Evolutionary conservation across 202 grass and related monocot genomes (phyloP).

Genomic region (Setaria italica): DNA sequence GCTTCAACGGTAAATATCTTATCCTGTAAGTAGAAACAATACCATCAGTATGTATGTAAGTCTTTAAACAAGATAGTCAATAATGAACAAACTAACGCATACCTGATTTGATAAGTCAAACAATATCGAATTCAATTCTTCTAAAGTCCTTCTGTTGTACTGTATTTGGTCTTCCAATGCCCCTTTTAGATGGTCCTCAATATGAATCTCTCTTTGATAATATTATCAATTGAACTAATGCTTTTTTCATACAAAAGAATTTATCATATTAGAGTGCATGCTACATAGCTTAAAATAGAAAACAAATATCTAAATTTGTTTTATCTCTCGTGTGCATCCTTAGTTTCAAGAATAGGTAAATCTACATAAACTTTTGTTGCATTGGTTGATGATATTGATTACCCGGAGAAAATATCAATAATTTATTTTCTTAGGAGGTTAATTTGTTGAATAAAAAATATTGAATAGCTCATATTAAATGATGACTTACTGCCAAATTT

Average conservation of each 20-base stretch:
- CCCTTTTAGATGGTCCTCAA: no score
- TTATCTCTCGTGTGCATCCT: not conserved
- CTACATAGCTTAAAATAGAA: not conserved
- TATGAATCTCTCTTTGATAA: no score
- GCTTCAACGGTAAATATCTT: constrained; percentile 7
- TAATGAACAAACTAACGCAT: not conserved
- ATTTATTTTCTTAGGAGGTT: not conserved
- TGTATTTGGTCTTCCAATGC: not conserved
- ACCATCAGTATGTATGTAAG: no score
- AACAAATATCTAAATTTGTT: not conserved
- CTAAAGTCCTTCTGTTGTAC: constrained; percentile 9
- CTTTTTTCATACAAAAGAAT: no score
- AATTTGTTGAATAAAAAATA: no score
- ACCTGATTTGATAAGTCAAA: not conserved
- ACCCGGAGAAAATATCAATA: not conserved
- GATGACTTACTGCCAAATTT: not conserved
- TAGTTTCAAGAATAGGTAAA: not conserved
- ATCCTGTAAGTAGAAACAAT: not conserved
- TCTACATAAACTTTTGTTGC: not conserved
- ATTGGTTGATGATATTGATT: not conserved
- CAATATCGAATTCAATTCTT: constrained; percentile 8
- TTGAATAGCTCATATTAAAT: not conserved
- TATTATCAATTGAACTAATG: no score
- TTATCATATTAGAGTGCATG: no score
- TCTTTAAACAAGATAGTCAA: not conserved